Percentiles rank a stretch among this genome's conserved stretches.
phyloP scores from a whole-genome alignment of 2,329 filamentous ascomycete species.

The Trichoderma cornu-damae region DNA sequence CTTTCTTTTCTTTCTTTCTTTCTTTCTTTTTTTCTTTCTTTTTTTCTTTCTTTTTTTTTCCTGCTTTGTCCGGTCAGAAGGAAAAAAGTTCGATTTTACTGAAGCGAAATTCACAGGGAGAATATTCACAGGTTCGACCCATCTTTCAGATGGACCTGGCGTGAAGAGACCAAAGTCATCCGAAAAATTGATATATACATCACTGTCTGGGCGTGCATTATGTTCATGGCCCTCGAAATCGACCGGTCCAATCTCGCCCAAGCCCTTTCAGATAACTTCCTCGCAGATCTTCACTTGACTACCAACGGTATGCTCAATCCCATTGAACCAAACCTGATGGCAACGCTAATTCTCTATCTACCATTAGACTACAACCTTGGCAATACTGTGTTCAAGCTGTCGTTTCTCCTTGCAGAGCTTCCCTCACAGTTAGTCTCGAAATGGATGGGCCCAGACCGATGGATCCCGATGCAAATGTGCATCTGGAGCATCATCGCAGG shows the following conservation, averaged over 20 bases:
- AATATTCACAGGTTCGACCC: slow-evolving; percentile 56
- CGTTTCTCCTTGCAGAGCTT: slow-evolving; percentile 37
- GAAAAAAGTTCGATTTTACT: slow-evolving; percentile 20
- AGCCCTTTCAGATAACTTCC: slow-evolving; percentile 45
- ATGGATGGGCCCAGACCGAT: slow-evolving; percentile 53
- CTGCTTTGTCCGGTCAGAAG: background rate
- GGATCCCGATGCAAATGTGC: slow-evolving; percentile 56
- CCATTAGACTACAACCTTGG: slow-evolving; percentile 33
- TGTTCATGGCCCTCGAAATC: slow-evolving; percentile 49
- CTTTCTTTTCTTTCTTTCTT: too few species aligned
- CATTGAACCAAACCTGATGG: background rate
- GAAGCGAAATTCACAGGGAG: slow-evolving; percentile 37
- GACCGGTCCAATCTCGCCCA: slow-evolving; percentile 45
- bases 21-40: too few species aligned
- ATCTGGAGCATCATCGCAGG: slow-evolving; percentile 51
- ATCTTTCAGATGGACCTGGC: slow-evolving; percentile 48
- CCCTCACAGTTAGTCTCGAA: slow-evolving; percentile 57
- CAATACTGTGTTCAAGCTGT: slow-evolving; percentile 31
- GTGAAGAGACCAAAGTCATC: slow-evolving; percentile 52
- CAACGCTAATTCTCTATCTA: background rate
- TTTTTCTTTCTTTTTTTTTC: too few species aligned
- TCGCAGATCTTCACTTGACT: slow-evolving; percentile 38
- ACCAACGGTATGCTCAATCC: slow-evolving; percentile 26
- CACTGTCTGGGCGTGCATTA: slow-evolving; percentile 40
- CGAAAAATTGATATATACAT: slow-evolving; percentile 39